Evolutionary conservation across 2,329 filamentous ascomycete species (phyloP).

Genomic region (Ophiostoma quercus): DNA sequence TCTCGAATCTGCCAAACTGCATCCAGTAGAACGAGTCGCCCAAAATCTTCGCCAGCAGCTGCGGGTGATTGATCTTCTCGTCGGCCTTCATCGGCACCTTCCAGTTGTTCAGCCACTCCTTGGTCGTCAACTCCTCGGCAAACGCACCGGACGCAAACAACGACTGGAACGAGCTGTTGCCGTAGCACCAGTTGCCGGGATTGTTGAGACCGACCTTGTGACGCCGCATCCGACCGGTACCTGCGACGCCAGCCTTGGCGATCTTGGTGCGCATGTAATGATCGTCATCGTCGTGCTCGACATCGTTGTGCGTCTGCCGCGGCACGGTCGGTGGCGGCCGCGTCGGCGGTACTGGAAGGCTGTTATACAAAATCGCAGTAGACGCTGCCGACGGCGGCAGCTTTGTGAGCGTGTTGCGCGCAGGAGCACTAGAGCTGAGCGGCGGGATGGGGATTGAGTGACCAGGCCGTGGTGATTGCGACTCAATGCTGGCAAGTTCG

Average conservation of each 20-base stretch:
- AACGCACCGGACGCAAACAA: slow-evolving; percentile 69
- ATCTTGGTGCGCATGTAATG: slow-evolving; percentile 40
- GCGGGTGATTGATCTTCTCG: slow-evolving; percentile 48
- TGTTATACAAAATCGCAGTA: slow-evolving; percentile 1
- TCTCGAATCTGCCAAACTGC: slow-evolving; percentile 44
- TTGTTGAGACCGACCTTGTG: slow-evolving; percentile 70
- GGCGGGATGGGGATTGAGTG: background rate
- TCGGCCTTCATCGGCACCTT: slow-evolving; percentile 62
- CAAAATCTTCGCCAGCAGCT: slow-evolving; percentile 56
- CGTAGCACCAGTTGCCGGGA: slow-evolving; percentile 79
- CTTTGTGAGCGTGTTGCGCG: slow-evolving; percentile 1
- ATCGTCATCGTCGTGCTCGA: slow-evolving; percentile 43
- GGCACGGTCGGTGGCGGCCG: slow-evolving; percentile 65
- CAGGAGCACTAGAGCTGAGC: background rate
- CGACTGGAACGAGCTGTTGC: slow-evolving; percentile 84
- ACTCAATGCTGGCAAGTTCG: slow-evolving; percentile 2
- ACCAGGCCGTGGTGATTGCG: background rate
- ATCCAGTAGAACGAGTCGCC: slow-evolving; percentile 56
- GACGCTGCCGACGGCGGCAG: background rate
- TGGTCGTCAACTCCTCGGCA: slow-evolving; percentile 56
- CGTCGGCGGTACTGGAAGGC: slow-evolving; percentile 45
- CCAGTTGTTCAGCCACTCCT: slow-evolving; percentile 57
- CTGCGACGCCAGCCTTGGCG: slow-evolving; percentile 34
- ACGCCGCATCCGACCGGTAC: slow-evolving; percentile 36
- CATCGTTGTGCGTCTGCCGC: slow-evolving; percentile 72